Base-by-base conservation (phyloP, 352 stramenopile species). In the Globisporangium spiculum region DNA sequence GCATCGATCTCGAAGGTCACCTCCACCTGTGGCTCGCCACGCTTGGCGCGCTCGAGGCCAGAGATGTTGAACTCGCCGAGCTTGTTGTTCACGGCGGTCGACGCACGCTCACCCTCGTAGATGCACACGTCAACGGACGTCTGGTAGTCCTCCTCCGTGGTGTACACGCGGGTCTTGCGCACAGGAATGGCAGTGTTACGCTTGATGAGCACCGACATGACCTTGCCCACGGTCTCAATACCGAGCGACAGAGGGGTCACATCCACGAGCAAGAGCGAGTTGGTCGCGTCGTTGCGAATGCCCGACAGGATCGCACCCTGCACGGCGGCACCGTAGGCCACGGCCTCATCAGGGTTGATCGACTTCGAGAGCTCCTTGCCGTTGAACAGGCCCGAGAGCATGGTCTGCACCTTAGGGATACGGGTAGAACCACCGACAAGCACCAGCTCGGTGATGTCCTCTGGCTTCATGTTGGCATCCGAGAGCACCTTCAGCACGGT, bases 341-440 rank as follows among this genome's bases (percentile, higher is more conserved):
- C 98, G 65, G 96, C 97, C 77, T 99, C 97, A 79, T 99, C 98
- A 5, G 98, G 95, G 81, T 99, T 98, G 53, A 99, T 61, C 79
- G 75, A 46, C 44, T 58, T 56, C 63, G 77, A 94, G 4, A 89
- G 89, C 71, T 98, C 94, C 80, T 98, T 98, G 76, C 97, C 97
- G 77, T 98, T 97, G 85, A 99, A 99, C 76, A 97, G 99, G 77
- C 99, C 95, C 81, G 96, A 97, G 59, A 99, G 86, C 46, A 99
- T 75, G 69, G 96, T 84, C 76, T 98, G 94, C 65, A 99, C 98
- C 68, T 98, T 97, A 1, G 97, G 97, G 80, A 99, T 99, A 75
- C 97, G 93, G 18, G 97, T 99, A 8, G 97, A 98, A 36, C 98
- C 98, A 56, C 98, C 98, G n/a, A 99, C 98, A 52, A 99, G 84